Conservation (phyloP, 2,329 filamentous ascomycete species). For the Chaetomium olivaceum region DNA sequence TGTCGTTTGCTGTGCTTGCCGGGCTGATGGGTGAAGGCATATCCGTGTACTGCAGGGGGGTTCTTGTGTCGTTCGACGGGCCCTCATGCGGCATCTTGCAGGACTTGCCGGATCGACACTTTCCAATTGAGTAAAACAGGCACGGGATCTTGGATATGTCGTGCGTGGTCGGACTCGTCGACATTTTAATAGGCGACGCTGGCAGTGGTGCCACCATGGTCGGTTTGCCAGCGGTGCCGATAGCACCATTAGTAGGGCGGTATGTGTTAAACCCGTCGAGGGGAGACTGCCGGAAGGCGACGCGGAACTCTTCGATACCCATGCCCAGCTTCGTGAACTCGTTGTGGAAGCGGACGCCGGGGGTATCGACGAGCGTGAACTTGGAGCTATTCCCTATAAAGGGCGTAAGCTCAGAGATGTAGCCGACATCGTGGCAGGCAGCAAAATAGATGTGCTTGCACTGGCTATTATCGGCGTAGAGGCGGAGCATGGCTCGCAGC, state of each 20-base stretch:
- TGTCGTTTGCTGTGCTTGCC: not conserved
- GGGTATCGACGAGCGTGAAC: slow-evolving; percentile 54
- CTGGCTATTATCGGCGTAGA: slow-evolving; percentile 59
- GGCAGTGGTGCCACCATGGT: not conserved
- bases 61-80: slow-evolving; percentile 7
- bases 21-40: not conserved
- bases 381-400: slow-evolving; percentile 50
- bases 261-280: slow-evolving; percentile 14
- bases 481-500: slow-evolving; percentile 50
- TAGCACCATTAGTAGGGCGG: not conserved
- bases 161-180: not conserved
- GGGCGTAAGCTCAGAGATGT: slow-evolving; percentile 57
- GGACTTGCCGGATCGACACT: slow-evolving; percentile 36
- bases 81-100: slow-evolving; percentile 36
- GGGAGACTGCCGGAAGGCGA: slow-evolving; percentile 48
- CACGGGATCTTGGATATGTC: slow-evolving; percentile 31
- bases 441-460: slow-evolving; percentile 67
- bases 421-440: slow-evolving; percentile 61
- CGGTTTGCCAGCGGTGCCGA: not conserved
- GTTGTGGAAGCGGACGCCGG: slow-evolving; percentile 41
- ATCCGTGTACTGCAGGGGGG: not conserved
- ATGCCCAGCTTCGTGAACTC: slow-evolving; percentile 56
- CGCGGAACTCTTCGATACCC: slow-evolving; percentile 51
- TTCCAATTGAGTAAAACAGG: slow-evolving; percentile 34
- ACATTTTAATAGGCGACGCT: not conserved